A percentile compares a stretch with the other conserved stretches of the same genome.
Conservation (phyloP, 352 stramenopile species). For the Phytopythium montanum region DNA sequence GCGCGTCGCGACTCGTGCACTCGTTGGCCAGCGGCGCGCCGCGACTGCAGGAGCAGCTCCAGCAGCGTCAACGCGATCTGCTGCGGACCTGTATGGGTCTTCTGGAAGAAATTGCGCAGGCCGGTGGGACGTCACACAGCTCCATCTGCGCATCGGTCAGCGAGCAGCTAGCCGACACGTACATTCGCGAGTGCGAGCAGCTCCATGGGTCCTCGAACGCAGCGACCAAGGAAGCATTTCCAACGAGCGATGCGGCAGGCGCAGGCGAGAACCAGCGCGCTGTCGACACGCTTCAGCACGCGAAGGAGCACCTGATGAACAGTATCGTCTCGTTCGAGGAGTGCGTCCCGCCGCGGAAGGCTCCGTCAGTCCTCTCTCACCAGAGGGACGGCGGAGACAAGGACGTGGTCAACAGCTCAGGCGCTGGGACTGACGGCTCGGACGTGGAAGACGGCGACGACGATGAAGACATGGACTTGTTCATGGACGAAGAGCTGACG, state of each 20-base stretch:
- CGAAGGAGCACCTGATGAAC: conserved; percentile 58
- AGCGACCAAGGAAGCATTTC: conserved; percentile 5
- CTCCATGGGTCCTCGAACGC: conserved; percentile 15
- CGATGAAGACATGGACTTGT: conserved; percentile 22
- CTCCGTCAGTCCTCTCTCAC: not conserved
- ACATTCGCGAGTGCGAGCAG: conserved; percentile 55
- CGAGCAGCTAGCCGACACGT: conserved; percentile 81
- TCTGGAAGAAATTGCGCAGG: conserved; percentile 63
- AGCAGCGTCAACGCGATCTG: conserved; percentile 70
- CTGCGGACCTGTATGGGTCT: conserved; percentile 73
- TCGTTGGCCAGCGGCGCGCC: conserved; percentile 56
- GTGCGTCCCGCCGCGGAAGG: conserved; percentile 31
- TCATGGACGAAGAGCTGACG: conserved; percentile 76
- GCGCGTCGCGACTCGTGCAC: conserved; percentile 57
- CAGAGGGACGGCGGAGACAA: conserved; percentile 13
- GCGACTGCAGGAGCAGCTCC: conserved; percentile 57
- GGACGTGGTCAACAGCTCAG: not conserved
- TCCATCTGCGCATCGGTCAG: conserved; percentile 79
- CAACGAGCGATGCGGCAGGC: not conserved
- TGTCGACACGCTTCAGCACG: conserved; percentile 38
- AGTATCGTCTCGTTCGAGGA: conserved; percentile 75
- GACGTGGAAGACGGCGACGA: conserved; percentile 15
- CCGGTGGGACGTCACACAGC: conserved; percentile 52
- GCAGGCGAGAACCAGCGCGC: conserved; percentile 13
- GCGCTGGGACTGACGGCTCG: not conserved